Percentiles rank a stretch among this genome's conserved stretches.
Evolutionary conservation across 2,329 filamentous ascomycete species (phyloP).

Genomic region (Hypoxylon rubiginosum): DNA sequence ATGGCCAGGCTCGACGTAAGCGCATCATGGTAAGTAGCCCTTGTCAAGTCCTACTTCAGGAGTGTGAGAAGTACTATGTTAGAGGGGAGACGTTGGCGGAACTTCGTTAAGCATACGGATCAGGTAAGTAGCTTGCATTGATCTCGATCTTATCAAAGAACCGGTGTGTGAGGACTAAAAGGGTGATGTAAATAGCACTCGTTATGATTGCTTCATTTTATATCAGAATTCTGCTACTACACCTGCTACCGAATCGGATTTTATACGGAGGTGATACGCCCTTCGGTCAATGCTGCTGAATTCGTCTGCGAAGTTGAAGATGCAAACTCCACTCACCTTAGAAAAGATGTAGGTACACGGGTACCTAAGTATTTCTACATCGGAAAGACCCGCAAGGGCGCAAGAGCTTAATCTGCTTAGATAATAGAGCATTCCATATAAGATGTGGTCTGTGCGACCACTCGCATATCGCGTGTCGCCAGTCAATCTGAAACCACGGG

Average conservation of each 20-base stretch:
- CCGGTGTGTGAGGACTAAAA: not conserved
- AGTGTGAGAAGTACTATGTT: not conserved
- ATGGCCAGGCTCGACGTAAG: conserved; percentile 29
- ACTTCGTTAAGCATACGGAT: conserved; percentile 11
- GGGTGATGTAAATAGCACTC: not conserved
- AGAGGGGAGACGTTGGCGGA: conserved; percentile 6
- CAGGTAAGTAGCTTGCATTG: conserved; percentile 5
- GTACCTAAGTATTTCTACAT: conserved; percentile 1
- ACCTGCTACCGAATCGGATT: conserved; percentile 21
- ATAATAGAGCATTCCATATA: not conserved
- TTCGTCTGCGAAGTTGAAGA: conserved; percentile 2
- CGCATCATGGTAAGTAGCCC: conserved; percentile 33
- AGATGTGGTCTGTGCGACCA: conserved; percentile 5
- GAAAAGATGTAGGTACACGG: too few species aligned
- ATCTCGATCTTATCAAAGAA: conserved; percentile 6
- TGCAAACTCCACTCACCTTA: conserved; percentile 25
- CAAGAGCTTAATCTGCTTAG: not conserved
- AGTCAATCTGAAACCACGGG: conserved; percentile 42
- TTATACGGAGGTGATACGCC: conserved; percentile 20
- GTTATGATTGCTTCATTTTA: conserved; percentile 9
- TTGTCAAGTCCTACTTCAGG: not conserved
- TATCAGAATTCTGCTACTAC: conserved; percentile 1
- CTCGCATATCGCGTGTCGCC: conserved; percentile 12
- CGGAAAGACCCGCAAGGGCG: conserved; percentile 3
- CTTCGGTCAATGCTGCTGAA: conserved; percentile 20